Base-by-base conservation (phyloP, 75 land plant species). In the Ceratopteris richardii region DNA sequence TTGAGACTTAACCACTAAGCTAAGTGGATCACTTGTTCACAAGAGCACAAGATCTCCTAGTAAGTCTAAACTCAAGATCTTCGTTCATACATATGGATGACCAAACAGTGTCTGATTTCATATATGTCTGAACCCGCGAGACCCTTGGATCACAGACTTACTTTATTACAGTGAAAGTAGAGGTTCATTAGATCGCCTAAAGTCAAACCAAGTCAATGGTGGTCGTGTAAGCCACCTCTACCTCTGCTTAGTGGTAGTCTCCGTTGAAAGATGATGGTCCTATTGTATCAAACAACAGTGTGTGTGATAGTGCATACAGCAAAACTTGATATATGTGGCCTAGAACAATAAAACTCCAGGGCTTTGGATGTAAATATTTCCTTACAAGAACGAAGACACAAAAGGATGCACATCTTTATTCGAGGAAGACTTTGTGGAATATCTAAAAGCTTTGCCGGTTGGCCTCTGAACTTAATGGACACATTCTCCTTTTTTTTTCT, bases 331-430 rank as follows among this genome's bases (percentile, higher is more conserved):
- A 46, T 69, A 77, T 76, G 83, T 90, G 56, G 98, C 90, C 61
- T 94, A 96, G 98, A 94, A 94, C 62, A 89, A 94, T 71, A 94
- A 94, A 70, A 90, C 77, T 43, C 98, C 90, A 76, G 98, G 96
- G 33, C 69, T 94, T 17, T 94, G 96, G 98, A 94, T 90, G 98
- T 96, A 94, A 94, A 96, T 90, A 76, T 94, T 94, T 62, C 98
- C 98, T 21, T 77, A 78, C 74, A 81, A 94, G 63, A 79, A 75
- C 55, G 23, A 73, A 57, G 61, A 68, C 2, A 21, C 57, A 57
- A 25, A 40, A 7, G 52, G 51, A 18, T 66, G 46, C 47, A 54
- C 58, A 25, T 83, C 80, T 39, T 61, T 64, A 26, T 94, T 94
- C 75, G 88, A 94, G 71, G 70, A 58, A 67, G 98, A 94, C 60